Base-by-base conservation (phyloP, 352 stramenopile species). In the Blastocystis sp. region DNA sequence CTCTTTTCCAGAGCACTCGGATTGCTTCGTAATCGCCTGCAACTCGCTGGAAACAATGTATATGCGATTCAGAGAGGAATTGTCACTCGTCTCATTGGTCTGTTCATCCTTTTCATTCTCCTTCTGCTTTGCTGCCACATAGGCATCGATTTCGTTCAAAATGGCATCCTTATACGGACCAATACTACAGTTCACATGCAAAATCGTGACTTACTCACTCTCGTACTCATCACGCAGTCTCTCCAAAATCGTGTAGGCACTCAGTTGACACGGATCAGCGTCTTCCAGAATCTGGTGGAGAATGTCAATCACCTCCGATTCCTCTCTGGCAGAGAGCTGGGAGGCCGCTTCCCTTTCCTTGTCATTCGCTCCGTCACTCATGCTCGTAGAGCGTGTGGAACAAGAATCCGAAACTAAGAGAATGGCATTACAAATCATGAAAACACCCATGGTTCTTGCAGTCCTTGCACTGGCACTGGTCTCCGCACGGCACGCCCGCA, bases 391-490 rank as follows among this genome's bases (percentile, higher is more conserved):
- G 66, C 43, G 21, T 54, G 9, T 63, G 21, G 52, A 54, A 34
- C 40, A 64, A 81, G 66, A 54, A 65, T 21, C 2, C 24, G 17
- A 38, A n/a, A 81, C 40, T 66, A 64, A 17, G 40, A n/a, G n/a
- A 81, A 65, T 64, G 19, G 66, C 7, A 65, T 34, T 81, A 45
- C 38, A 65, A 66, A 81, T 48, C 14, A 11, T 71, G 24, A 48
- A 6, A 24, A 19, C 14, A 17, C 43, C 60, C 28, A 19, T 59
- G 57, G 90, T 96, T 96, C 66, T 92, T 91, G 90, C 93, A 96
- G 59, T 95, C 93, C 52, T 94, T 92, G 81, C 94, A 96, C n/a
- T 93, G 92, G 88, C 94, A 96, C 89, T 95, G 94, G 77, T 95
- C 93, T 42, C 93, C 93, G 66, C 94, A 96, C 14, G 91, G 90